Percentiles rank a stretch among this genome's conserved stretches.
Evolutionary conservation across 441 rosid genomes (phyloP).

Genomic region (Gossypium trilobum): DNA sequence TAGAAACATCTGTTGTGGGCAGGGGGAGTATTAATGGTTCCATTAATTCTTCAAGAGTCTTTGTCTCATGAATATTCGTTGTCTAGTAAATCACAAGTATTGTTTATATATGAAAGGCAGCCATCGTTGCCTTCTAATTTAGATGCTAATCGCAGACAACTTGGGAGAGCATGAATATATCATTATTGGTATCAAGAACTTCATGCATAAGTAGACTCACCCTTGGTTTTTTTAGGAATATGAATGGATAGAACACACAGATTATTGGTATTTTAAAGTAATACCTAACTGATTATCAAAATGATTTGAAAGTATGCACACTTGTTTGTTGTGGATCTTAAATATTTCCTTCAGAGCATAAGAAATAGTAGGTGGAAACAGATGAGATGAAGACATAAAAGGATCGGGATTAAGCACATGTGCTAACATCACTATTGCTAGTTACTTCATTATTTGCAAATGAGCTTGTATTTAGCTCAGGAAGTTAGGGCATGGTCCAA

Average conservation of each 20-base stretch:
- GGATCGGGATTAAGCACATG: neutral
- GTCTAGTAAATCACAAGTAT: neutral
- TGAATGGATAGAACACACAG: neutral
- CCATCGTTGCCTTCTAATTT: neutral
- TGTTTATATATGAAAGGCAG: neutral
- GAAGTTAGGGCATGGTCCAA: neutral
- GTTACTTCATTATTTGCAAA: neutral
- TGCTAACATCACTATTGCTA: neutral
- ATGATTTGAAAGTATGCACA: neutral
- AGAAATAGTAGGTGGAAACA: neutral
- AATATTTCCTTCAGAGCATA: neutral
- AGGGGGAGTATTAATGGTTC: neutral
- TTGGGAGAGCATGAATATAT: neutral
- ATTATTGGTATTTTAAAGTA: neutral
- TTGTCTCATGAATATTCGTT: no score
- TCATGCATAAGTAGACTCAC: neutral
- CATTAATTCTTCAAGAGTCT: neutral
- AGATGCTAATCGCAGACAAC: neutral
- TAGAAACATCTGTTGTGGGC: neutral
- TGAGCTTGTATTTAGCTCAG: neutral
- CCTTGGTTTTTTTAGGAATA: neutral
- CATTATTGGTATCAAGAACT: neutral
- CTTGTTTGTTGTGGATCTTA: neutral
- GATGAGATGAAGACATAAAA: neutral
- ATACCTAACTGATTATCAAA: neutral